phyloP scores from a whole-genome alignment of 2,329 filamentous ascomycete genomes.

The Geosmithia flava region DNA sequence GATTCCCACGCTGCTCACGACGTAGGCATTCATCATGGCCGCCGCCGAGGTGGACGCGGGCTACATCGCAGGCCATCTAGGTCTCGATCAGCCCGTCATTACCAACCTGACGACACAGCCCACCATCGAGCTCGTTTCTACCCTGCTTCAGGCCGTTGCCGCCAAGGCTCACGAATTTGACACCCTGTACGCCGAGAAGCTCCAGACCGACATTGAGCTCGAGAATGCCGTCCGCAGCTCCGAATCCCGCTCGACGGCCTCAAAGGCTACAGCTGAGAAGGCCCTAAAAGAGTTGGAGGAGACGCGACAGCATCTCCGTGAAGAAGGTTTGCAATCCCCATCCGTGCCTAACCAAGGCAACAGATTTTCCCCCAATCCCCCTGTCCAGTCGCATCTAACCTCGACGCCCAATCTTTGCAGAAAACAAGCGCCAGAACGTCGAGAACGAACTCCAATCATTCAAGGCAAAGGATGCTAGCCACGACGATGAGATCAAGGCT shows the following conservation, averaged over 20 bases:
- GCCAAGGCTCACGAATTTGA: conserved; percentile 75
- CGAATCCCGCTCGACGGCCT: conserved; percentile 69
- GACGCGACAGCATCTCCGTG: conserved; percentile 65
- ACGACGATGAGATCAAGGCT: conserved; percentile 61
- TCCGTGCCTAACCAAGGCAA: background rate
- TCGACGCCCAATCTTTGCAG: conserved; percentile 28
- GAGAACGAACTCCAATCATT: conserved; percentile 73
- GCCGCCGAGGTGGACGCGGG: conserved; percentile 48
- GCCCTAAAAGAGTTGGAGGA: conserved; percentile 74
- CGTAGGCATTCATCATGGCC: conserved; percentile 19
- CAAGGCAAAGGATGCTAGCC: conserved; percentile 62
- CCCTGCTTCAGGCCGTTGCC: conserved; percentile 62
- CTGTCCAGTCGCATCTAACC: background rate
- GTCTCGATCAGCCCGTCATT: conserved; percentile 53
- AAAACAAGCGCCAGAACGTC: conserved; percentile 61
- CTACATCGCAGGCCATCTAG: conserved; percentile 62
- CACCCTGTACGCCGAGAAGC: conserved; percentile 72
- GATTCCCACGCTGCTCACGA: background rate
- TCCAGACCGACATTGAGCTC: conserved; percentile 81
- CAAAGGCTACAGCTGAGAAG: conserved; percentile 74
- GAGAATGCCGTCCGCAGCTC: conserved; percentile 78
- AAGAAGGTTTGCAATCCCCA: conserved; percentile 52
- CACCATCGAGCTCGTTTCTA: conserved; percentile 65
- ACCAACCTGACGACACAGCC: conserved; percentile 50
- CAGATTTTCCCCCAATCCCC: conserved; percentile 3